Evolutionary conservation across 1,139 yeast genomes (phyloP).

Genomic region (Saccharomyces hybrid): DNA sequence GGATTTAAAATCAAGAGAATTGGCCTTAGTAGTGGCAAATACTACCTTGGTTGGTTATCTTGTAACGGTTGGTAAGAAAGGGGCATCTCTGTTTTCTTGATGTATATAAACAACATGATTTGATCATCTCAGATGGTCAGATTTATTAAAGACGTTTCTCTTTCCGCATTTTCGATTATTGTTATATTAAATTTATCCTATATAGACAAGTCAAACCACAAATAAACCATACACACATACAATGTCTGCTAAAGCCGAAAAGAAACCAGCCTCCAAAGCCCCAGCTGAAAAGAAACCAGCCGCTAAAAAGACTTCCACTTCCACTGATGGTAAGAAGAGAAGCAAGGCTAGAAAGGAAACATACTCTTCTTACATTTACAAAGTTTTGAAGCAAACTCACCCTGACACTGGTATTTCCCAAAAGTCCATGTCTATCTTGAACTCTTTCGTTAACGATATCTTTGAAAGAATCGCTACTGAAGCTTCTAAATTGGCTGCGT

Average conservation of each 20-base stretch:
- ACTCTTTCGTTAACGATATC: slow-evolving; percentile 96
- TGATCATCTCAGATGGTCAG: background rate
- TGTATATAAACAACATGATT: background rate
- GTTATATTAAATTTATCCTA: background rate
- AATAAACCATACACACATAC: slow-evolving; percentile 17
- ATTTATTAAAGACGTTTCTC: background rate
- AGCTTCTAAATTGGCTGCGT: slow-evolving; percentile 98
- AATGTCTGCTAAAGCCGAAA: slow-evolving; percentile 98
- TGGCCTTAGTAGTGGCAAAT: background rate
- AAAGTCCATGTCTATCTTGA: slow-evolving; percentile 98
- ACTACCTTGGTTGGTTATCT: background rate
- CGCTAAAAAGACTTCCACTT: slow-evolving; percentile 85
- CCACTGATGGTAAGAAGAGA: slow-evolving; percentile 85
- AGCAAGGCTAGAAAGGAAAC: slow-evolving; percentile 97
- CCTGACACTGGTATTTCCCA: slow-evolving; percentile 99
- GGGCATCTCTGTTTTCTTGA: background rate
- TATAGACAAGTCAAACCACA: background rate
- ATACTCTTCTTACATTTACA: slow-evolving; percentile 97
- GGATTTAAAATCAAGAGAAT: slow-evolving; percentile 3
- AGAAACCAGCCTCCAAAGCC: slow-evolving; percentile 98
- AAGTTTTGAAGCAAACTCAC: slow-evolving; percentile 97
- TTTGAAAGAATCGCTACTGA: slow-evolving; percentile 95
- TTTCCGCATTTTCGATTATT: background rate
- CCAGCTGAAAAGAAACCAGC: slow-evolving; percentile 97
- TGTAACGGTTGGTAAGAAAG: background rate